A percentile compares a stretch with the other conserved stretches of the same genome.
Conservation (phyloP, 129 eudicot genomes). For the Saussurea involucrata region DNA sequence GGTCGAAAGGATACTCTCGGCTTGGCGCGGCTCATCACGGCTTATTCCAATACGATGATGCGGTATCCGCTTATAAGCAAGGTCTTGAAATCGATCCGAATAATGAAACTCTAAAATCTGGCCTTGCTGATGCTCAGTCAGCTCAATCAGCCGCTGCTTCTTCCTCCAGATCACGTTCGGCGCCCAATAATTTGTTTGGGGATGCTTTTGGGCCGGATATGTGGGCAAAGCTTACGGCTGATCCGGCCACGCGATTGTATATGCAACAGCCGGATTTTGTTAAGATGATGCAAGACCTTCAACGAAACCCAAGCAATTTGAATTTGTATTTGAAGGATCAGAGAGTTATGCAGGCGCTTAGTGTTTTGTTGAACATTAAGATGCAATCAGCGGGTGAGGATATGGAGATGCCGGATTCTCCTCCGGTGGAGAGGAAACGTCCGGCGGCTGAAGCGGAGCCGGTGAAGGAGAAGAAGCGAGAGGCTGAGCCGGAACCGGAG, state of each 20-base stretch:
- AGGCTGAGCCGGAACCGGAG: conserved; percentile 42
- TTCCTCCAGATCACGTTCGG: conserved; percentile 23
- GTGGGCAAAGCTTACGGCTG: conserved; percentile 86
- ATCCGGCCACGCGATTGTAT: conserved; percentile 58
- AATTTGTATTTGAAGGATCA: conserved; percentile 85
- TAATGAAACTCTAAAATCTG: conserved; percentile 76
- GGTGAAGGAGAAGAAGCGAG: conserved; percentile 58
- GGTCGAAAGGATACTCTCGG: conserved; percentile 87
- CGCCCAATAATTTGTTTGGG: conserved; percentile 51
- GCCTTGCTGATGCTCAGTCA: conserved; percentile 62
- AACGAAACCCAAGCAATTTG: conserved; percentile 73
- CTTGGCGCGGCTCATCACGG: conserved; percentile 86
- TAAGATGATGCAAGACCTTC: conserved; percentile 79
- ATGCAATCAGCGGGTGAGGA: conserved; percentile 45
- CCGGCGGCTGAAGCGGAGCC: conserved; percentile 49
- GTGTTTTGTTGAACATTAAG: conserved; percentile 69
- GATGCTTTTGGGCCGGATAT: conserved; percentile 96
- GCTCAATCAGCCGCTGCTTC: conserved; percentile 25
- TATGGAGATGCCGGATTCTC: conserved; percentile 40
- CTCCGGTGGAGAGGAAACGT: conserved; percentile 42
- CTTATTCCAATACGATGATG: conserved; percentile 47
- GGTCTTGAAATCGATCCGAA: conserved; percentile 82
- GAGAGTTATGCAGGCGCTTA: conserved; percentile 94
- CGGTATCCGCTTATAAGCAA: conserved; percentile 64
- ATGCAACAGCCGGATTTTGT: conserved; percentile 88